phyloP scores from a whole-genome alignment of 495 filamentous ascomycete genomes.

The Podospora comata region DNA sequence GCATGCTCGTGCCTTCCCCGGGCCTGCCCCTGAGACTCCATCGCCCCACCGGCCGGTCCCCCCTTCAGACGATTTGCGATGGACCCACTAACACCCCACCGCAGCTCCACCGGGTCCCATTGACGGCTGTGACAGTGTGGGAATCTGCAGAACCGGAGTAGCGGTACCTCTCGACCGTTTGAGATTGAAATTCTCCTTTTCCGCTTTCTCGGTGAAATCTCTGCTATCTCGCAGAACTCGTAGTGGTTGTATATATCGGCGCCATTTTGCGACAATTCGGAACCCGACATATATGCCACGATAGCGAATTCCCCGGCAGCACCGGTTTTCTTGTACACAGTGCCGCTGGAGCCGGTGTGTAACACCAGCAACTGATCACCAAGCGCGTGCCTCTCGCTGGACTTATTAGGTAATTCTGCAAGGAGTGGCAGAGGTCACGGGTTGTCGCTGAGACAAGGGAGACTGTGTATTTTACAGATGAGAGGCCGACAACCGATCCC shows the following conservation, averaged over 20 bases:
- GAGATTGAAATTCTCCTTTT: not conserved
- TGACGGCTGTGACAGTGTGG: conserved; percentile 4
- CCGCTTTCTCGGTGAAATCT: no score
- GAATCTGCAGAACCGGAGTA: conserved; percentile 7
- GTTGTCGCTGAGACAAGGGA: not conserved
- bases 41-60: not conserved
- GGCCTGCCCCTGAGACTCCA: conserved; percentile 7
- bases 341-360: conserved; percentile 11
- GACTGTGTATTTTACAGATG: not conserved
- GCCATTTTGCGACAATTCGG: not conserved
- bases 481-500: conserved; percentile 17
- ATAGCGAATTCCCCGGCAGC: conserved; percentile 8
- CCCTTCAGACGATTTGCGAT: not conserved
- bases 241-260: not conserved
- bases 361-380: not conserved
- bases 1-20: conserved; percentile 7
- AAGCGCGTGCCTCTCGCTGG: not conserved
- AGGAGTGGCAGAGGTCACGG: conserved; percentile 12
- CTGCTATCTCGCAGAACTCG: not conserved
- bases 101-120: not conserved
- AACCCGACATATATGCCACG: conserved; percentile 6
- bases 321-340: not conserved
- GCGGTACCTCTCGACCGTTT: conserved; percentile 8
- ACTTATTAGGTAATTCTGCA: conserved; percentile 20
- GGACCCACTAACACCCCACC: not conserved